Conservation (phyloP, 257 asterid genomes). For the Fraxinus cuspidata region DNA sequence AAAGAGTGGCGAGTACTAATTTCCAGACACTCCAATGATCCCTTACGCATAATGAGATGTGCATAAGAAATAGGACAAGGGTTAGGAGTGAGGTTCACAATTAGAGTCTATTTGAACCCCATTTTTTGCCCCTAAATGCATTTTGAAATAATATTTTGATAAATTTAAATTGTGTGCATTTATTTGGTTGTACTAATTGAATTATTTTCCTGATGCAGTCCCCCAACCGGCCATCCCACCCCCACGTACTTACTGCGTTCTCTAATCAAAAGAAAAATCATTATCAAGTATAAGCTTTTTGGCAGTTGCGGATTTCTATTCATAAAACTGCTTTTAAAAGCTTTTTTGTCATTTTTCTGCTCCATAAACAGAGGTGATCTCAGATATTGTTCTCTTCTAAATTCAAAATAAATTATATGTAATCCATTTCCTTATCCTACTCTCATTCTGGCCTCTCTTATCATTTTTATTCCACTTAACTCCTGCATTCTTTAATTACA, state of each 20-base stretch:
- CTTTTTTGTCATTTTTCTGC: conserved; percentile 34
- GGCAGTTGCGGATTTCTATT: conserved; percentile 17
- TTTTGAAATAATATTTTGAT: too few species aligned
- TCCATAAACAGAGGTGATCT: conserved; percentile 37
- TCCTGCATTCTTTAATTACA: conserved; percentile 12
- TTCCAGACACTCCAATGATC: too few species aligned
- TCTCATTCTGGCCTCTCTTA: conserved; percentile 32
- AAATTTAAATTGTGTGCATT: too few species aligned
- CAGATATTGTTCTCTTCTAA: conserved; percentile 21
- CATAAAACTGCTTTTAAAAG: neutral
- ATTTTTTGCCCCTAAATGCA: too few species aligned
- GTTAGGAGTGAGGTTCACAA: neutral
- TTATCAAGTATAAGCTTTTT: conserved; percentile 39
- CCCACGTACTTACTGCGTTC: neutral
- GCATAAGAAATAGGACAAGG: too few species aligned
- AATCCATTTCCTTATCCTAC: conserved; percentile 30
- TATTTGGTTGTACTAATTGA: too few species aligned
- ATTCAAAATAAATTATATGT: neutral
- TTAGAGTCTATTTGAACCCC: too few species aligned
- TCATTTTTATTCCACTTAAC: conserved; percentile 42
- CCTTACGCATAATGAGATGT: neutral
- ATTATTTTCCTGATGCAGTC: neutral
- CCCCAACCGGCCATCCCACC: neutral
- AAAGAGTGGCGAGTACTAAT: too few species aligned
- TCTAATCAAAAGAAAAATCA: conserved; percentile 27